Evolutionary conservation across 164 flowering plant genomes (phyloP), one percentile per base, ranked within the genome.

Genomic region (Taxillus chinensis): DNA sequence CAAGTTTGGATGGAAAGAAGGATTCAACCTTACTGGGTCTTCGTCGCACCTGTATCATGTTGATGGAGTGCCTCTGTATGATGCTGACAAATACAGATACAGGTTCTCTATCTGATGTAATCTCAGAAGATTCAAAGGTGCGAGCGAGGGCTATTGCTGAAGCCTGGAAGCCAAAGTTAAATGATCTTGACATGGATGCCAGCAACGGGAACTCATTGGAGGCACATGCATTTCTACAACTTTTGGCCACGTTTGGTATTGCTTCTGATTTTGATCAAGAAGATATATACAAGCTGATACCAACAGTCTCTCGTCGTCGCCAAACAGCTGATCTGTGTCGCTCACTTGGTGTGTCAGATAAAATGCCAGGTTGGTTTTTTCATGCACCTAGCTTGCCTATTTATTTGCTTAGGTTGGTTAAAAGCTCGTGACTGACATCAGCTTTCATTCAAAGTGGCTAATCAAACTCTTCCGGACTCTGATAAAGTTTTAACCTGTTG

Each of bases 141-240:
- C 73, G 77, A 58, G 97, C 99, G 16, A 87, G 76, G 68, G 74
- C 63, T 56, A 82, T 90, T 81, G 93, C 99, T 61, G 85, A 76
- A 46, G 90, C 82, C 43, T 93, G 97, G 99, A 90, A 89, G 63
- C 96, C 97, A 39, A 89, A 79, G 75, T 79, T 93, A 64, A 87
- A 83, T 78, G 74, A 80, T 64, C 82, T 89, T 58, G 97, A 90
- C 64, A 58, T 78, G 64, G 96, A 89, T 75, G 87, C 81, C 53
- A 79, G 83, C 75, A 83, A 77, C 77, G 99, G 99, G 55, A 93
- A 93, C 74, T 90, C 95, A 42, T 77, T 93, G 76, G 97, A 90
- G 79, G 92, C 96, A 67, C 97, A 90, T 79, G 99, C 99, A 39
- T 93, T 89, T 65, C 72, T 93, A 77, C 96, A 89, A 69, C 92